phyloP scores from a whole-genome alignment of 2,329 filamentous ascomycete genomes.

The Dactylellina sp. region DNA sequence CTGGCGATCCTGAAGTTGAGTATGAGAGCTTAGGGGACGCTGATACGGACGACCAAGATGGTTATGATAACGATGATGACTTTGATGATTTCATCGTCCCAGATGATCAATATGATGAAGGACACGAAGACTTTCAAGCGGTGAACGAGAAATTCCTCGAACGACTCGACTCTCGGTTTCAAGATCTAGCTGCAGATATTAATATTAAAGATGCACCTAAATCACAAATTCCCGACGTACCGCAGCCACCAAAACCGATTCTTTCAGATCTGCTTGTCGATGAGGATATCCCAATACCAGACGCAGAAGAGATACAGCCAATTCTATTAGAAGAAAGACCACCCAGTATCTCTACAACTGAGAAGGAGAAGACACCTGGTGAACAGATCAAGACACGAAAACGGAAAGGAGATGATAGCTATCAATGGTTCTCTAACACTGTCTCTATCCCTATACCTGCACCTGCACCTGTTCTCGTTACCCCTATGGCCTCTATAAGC shows the following conservation, averaged over 20 bases:
- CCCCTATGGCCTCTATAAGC: background rate
- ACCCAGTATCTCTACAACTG: background rate
- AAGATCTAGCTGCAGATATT: slow-evolving; percentile 3
- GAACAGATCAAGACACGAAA: background rate
- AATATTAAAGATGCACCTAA: slow-evolving; percentile 14
- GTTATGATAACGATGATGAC: slow-evolving; percentile 46
- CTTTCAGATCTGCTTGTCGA: background rate
- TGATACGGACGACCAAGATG: slow-evolving; percentile 36
- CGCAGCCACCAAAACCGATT: background rate
- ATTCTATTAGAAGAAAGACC: slow-evolving; percentile 4
- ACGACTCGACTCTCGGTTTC: background rate
- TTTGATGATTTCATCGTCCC: slow-evolving; percentile 58
- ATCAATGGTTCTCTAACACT: slow-evolving; percentile 37
- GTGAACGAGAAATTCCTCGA: slow-evolving; percentile 27
- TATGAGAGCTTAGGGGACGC: slow-evolving; percentile 26
- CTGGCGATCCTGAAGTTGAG: background rate
- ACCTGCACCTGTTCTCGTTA: background rate
- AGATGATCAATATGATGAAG: slow-evolving; percentile 53
- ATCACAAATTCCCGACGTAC: slow-evolving; percentile 1
- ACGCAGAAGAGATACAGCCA: slow-evolving; percentile 23
- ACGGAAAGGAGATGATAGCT: slow-evolving; percentile 25
- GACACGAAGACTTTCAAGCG: slow-evolving; percentile 52
- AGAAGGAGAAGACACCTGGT: background rate
- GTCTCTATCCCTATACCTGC: background rate
- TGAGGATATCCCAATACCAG: slow-evolving; percentile 33